Conservation (phyloP, 2,329 filamentous ascomycete species). For the Cercospora zeina region DNA sequence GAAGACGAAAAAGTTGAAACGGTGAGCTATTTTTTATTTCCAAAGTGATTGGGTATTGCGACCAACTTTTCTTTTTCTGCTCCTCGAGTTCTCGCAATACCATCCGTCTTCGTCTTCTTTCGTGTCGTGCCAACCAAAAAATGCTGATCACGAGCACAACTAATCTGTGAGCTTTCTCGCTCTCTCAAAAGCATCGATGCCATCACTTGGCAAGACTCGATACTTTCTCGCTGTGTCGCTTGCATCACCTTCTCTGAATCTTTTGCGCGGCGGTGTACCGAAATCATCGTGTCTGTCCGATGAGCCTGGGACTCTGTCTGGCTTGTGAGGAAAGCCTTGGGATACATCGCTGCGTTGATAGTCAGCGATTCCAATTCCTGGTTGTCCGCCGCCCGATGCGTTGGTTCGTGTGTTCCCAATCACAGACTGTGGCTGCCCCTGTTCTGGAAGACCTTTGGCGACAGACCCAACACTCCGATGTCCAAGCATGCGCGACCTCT, state of each 20-base stretch:
- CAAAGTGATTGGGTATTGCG: too few relatives aligned
- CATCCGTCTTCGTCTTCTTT: neutral
- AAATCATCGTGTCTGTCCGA: neutral
- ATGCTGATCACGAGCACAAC: neutral
- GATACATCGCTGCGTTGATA: neutral
- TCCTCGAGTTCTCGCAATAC: neutral
- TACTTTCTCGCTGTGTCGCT: neutral
- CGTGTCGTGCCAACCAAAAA: neutral
- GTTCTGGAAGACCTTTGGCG: neutral
- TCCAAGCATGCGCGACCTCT: neutral
- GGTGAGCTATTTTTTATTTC: too few relatives aligned
- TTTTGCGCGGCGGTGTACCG: neutral
- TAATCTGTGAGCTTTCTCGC: conserved; percentile 2
- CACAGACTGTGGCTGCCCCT: neutral
- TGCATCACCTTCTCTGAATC: neutral
- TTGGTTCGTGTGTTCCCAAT: neutral
- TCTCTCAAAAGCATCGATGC: conserved; percentile 4
- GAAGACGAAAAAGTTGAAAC: too few relatives aligned
- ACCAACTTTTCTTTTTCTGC: too few relatives aligned
- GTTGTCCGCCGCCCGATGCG: neutral
- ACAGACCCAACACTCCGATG: neutral
- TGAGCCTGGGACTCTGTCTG: neutral
- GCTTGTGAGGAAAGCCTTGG: neutral
- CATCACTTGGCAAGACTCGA: conserved; percentile 21
- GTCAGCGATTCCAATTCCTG: neutral